A percentile compares a stretch with the other conserved stretches of the same genome.
phyloP scores from a whole-genome alignment of 129 eudicot species.

The Chrysanthemum lavandulifolium region DNA sequence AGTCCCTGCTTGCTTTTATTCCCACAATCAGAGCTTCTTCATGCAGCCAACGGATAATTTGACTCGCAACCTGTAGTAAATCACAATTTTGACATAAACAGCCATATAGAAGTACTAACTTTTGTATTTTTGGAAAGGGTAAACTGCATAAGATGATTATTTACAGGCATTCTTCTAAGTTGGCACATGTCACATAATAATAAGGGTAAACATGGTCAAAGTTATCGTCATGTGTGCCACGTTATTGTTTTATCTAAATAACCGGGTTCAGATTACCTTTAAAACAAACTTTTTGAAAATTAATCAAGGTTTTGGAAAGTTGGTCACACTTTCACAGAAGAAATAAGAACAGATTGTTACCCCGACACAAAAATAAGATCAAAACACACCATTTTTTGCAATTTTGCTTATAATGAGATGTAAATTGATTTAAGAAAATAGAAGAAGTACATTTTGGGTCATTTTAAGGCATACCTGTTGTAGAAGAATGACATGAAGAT shows the following conservation, averaged over 20 bases:
- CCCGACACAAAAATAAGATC: no score
- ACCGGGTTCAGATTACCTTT: neutral
- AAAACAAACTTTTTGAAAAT: neutral
- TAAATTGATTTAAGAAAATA: no score
- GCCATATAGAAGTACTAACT: neutral
- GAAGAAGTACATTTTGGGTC: neutral
- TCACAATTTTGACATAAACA: neutral
- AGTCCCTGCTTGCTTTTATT: constrained; percentile 70
- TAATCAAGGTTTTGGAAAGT: no score
- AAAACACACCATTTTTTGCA: no score
- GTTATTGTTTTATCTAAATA: neutral
- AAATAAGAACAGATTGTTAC: no score
- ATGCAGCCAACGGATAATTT: constrained; percentile 85
- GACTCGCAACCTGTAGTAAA: constrained; percentile 68
- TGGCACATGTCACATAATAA: neutral
- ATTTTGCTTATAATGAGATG: no score
- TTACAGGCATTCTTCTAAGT: neutral
- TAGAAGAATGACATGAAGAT: constrained; percentile 74
- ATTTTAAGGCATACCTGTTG: constrained; percentile 58
- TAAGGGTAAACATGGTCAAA: neutral
- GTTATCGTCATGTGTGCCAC: neutral
- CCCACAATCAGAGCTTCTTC: constrained; percentile 83
- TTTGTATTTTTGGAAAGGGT: neutral
- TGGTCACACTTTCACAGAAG: no score
- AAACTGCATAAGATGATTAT: neutral